These are phyloP conservation scores for Irineochytrium annulatum DNA, from an alignment of 192 early-diverging fungal species.

Conservation along the genomic window DNA sequence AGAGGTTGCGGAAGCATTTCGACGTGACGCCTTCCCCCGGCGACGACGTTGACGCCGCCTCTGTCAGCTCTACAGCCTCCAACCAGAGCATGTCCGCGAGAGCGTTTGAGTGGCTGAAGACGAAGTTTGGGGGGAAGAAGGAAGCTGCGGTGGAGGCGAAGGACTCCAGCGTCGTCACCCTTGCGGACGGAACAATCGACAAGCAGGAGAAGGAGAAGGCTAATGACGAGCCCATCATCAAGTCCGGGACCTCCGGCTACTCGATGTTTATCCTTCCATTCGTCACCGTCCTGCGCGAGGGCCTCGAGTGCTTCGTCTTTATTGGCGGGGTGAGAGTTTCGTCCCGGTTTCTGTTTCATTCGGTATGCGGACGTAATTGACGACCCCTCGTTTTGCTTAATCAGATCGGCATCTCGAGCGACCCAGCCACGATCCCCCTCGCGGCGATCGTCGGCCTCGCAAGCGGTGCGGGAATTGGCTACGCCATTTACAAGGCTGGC, in stretches of 20 bases:
- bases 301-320: conserved; percentile 83
- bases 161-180: no score
- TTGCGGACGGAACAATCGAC: no score
- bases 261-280: conserved; percentile 82
- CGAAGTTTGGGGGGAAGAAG: no score
- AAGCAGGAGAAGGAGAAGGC: no score
- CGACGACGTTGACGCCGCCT: no score
- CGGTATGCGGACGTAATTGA: background rate
- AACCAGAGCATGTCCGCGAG: no score
- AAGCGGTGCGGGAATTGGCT: conserved; percentile 66
- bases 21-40: no score
- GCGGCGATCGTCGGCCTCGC: conserved; percentile 70
- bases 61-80: no score
- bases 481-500: conserved; percentile 66
- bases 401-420: conserved; percentile 48
- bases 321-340: conserved; percentile 66
- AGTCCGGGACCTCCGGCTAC: no score
- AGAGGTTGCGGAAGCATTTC: conserved; percentile 42
- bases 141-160: no score
- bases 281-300: conserved; percentile 81
- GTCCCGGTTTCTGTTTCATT: background rate
- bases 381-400: background rate
- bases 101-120: no score
- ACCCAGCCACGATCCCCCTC: conserved; percentile 71
- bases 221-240: no score